Base-by-base conservation (phyloP, 495 filamentous ascomycete species). In the Alectoria sarmentosa region DNA sequence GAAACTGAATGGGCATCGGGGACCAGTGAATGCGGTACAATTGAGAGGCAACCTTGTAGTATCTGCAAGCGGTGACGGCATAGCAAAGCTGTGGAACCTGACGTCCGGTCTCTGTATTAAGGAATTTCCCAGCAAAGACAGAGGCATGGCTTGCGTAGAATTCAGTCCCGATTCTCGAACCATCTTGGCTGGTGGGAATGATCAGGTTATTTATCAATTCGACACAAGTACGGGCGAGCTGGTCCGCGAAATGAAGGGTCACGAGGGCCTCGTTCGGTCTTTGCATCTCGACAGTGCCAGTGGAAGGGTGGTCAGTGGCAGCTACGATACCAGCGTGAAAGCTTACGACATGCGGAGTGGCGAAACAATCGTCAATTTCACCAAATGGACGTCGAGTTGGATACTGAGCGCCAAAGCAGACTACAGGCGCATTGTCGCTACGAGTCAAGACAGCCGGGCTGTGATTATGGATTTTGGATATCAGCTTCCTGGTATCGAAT, bases 11-110 rank as follows among this genome's bases (percentile, higher is more conserved):
- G 94, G 93, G 8, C 94, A 98, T 74, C 77, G 81, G 0, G 95
- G 92, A 1, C 94, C 94, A 4, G 94, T 98, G 55, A 98, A 98
- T 69, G 94, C 94, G 13, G 90, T 98, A 5, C 91, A 96, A 71
- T 82, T 98, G 66, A 89, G 92, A 58, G 93, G 91, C 63, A 91
- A 97, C 72, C 86, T 91, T 13, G 84, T 96, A 36, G 92, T 96
- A 26, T 92, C 89, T 23, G 96, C 92, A 68, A 91, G 89, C 68
- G 95, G 94, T 48, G 95, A 98, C 73, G 92, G 93, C 57, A 80
- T 88, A 49, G 91, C 92, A 67, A 96, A 92, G 74, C 80, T 98
- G 60, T 98, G 94, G 94, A 95, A 96, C 71, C 85, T 98, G 59
- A 84, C 88, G 48, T 88, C 88, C 32, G 91, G 90, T 39, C 84